Percentiles rank a stretch among this genome's conserved stretches.
Evolutionary conservation across 306 rosid species (phyloP).

Genomic region (Lagenaria siceraria): DNA sequence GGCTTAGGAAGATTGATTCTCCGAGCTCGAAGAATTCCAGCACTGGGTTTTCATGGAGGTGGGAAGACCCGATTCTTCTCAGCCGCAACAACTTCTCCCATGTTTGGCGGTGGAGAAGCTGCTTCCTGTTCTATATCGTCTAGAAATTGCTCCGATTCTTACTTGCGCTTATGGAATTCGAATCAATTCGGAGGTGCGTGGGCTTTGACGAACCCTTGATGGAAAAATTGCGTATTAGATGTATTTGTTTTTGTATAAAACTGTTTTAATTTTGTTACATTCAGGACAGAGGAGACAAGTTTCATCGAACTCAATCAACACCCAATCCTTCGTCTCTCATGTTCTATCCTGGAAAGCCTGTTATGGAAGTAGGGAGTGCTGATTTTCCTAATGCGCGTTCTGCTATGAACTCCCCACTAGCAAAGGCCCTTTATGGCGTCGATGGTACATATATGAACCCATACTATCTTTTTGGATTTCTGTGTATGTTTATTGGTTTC

Average conservation of each 20-base stretch:
- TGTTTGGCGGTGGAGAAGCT: constrained; percentile 1
- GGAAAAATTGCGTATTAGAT: neutral
- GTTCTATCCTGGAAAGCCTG: constrained; percentile 56
- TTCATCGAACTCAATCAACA: constrained; percentile 60
- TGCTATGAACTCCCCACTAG: constrained; percentile 79
- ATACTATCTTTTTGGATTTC: neutral
- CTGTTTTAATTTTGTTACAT: neutral
- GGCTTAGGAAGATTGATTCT: constrained; percentile 25
- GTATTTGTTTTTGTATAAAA: neutral
- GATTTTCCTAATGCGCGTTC: constrained; percentile 86
- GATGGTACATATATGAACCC: constrained; percentile 31
- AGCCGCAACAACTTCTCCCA: constrained; percentile 19
- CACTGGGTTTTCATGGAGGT: neutral
- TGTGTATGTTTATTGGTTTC: no score
- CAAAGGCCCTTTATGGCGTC: constrained; percentile 61
- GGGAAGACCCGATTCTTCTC: constrained; percentile 8
- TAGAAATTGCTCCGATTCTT: constrained; percentile 12
- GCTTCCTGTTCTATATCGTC: constrained; percentile 8
- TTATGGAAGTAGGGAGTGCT: constrained; percentile 92
- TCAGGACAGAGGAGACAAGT: constrained; percentile 60
- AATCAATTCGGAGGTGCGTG: constrained; percentile 24
- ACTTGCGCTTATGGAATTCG: constrained; percentile 18
- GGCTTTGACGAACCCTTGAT: neutral
- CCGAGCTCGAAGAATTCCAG: constrained; percentile 14
- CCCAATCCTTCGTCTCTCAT: constrained; percentile 59